Evolutionary conservation across 129 eudicot species (phyloP).

Genomic region (Heracleum sosnowskyi): DNA sequence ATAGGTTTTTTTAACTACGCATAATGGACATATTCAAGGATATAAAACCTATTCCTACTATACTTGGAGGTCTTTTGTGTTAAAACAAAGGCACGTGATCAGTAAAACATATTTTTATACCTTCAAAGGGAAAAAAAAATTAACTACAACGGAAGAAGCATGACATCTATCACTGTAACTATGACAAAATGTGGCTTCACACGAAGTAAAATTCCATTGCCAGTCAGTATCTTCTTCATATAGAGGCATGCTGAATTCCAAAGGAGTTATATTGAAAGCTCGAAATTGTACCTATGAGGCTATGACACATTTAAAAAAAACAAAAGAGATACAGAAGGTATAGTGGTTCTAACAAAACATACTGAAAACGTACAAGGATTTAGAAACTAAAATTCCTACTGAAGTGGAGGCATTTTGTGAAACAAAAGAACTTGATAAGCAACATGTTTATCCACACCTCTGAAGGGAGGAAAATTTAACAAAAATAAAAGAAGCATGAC

Average conservation of each 20-base stretch:
- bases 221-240: slow-evolving; percentile 29
- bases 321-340: background rate
- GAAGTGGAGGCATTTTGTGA: background rate
- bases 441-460: background rate
- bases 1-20: background rate
- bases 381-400: background rate
- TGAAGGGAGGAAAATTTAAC: background rate
- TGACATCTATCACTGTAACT: slow-evolving; percentile 51
- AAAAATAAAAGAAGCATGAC: background rate
- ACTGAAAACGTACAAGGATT: background rate
- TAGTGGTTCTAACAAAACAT: background rate
- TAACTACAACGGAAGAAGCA: background rate
- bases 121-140: background rate
- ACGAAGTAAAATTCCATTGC: slow-evolving; percentile 39
- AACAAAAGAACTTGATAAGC: background rate
- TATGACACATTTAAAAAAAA: background rate
- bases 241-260: slow-evolving; percentile 5
- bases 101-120: background rate
- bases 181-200: slow-evolving; percentile 40
- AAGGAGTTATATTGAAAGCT: background rate
- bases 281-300: background rate
- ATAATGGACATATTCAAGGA: background rate
- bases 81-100: background rate
- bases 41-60: background rate
- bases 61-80: background rate